A percentile compares a stretch with the other conserved stretches of the same genome.
These are phyloP conservation scores for Nitzschia inconspicua DNA, from an alignment of 108 stramenopile species.

Conservation along the genomic window DNA sequence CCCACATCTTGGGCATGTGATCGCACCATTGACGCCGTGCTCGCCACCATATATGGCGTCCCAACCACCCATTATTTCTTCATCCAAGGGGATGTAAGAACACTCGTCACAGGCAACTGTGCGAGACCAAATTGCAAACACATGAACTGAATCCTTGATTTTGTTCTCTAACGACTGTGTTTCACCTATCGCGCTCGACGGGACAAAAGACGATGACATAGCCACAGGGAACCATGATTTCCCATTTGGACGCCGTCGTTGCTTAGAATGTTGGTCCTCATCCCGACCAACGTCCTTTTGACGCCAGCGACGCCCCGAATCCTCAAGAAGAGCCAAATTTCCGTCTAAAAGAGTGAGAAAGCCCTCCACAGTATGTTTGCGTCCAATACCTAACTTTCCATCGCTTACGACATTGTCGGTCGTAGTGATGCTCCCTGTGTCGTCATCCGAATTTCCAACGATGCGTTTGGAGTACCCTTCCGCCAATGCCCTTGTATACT, in stretches of 20 bases:
- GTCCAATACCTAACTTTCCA: not conserved
- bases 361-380: slow-evolving; percentile 5
- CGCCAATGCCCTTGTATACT: slow-evolving; percentile 82
- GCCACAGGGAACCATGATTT: slow-evolving; percentile 64
- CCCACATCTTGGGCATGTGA: slow-evolving; percentile 71
- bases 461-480: slow-evolving; percentile 78
- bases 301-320: slow-evolving; percentile 72
- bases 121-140: slow-evolving; percentile 79
- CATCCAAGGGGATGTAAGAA: slow-evolving; percentile 76
- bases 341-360: slow-evolving; percentile 52
- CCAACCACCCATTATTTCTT: slow-evolving; percentile 86
- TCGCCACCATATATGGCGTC: slow-evolving; percentile 48
- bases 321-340: slow-evolving; percentile 50
- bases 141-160: slow-evolving; percentile 20
- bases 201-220: slow-evolving; percentile 67
- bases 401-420: slow-evolving; percentile 7
- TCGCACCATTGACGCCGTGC: slow-evolving; percentile 32
- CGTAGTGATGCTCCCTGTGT: slow-evolving; percentile 13
- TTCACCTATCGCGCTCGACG: too few species aligned
- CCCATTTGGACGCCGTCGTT: slow-evolving; percentile 7
- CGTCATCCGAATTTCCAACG: slow-evolving; percentile 25
- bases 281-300: slow-evolving; percentile 17
- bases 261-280: not conserved
- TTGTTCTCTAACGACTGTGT: not conserved
- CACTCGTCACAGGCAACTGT: slow-evolving; percentile 62